A percentile compares a stretch with the other conserved stretches of the same genome.
These are phyloP conservation scores for Lactarius hengduanensis DNA, from an alignment of 768 basidiomycete species.

Conservation along the genomic window DNA sequence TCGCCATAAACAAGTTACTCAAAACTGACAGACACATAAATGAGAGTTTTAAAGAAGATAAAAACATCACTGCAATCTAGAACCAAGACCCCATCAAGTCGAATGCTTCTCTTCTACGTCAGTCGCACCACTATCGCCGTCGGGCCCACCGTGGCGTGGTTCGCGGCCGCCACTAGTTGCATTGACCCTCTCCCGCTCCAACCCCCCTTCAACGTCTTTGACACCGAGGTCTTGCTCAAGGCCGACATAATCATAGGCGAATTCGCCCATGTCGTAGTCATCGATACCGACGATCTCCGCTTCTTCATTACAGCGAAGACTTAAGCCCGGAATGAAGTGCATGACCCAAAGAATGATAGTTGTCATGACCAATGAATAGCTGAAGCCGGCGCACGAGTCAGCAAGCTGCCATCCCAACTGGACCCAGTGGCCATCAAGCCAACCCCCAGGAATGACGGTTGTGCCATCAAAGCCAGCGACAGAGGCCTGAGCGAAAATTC, in stretches of 20 bases:
- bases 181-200: conserved; percentile 26
- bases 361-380: conserved; percentile 39
- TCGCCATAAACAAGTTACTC: not conserved
- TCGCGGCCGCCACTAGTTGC: conserved; percentile 27
- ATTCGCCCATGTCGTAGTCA: conserved; percentile 87
- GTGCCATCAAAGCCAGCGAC: conserved; percentile 50
- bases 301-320: conserved; percentile 37
- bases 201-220: conserved; percentile 22
- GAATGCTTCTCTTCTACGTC: conserved; percentile 8
- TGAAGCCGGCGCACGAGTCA: conserved; percentile 35
- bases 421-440: conserved; percentile 40
- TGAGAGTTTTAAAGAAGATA: not conserved
- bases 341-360: conserved; percentile 43
- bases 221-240: conserved; percentile 40
- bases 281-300: conserved; percentile 53
- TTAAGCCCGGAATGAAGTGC: conserved; percentile 46
- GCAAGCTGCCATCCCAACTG: conserved; percentile 50
- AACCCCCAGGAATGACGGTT: conserved; percentile 46
- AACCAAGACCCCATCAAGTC: not conserved
- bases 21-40: not conserved
- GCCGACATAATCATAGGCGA: conserved; percentile 83
- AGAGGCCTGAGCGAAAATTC: conserved; percentile 35
- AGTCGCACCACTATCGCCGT: conserved; percentile 12
- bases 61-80: not conserved
- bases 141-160: conserved; percentile 17